Evolutionary conservation across 2,329 filamentous ascomycete species (phyloP).

Genomic region (Xylariaceae sp.): DNA sequence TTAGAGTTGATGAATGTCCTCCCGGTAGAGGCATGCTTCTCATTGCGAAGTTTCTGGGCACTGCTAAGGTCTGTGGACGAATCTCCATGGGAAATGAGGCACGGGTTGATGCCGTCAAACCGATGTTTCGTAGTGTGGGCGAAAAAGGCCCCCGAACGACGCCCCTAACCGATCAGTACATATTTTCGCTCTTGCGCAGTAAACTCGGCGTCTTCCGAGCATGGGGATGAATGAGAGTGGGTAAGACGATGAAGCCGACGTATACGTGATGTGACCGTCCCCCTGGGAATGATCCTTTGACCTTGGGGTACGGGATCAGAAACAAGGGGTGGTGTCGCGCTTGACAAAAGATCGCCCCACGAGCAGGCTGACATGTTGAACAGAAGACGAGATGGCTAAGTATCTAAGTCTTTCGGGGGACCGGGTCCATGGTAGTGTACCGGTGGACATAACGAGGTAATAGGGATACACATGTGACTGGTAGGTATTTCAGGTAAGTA

Average conservation of each 20-base stretch:
- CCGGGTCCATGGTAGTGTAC: slow-evolving; percentile 3
- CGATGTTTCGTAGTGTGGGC: slow-evolving; percentile 16
- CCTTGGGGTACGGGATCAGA: slow-evolving; percentile 10
- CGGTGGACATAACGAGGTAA: not conserved
- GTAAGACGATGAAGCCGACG: slow-evolving; percentile 36
- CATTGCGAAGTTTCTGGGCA: slow-evolving; percentile 29
- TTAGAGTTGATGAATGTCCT: slow-evolving; percentile 5
- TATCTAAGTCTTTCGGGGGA: not conserved
- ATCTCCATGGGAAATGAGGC: slow-evolving; percentile 31
- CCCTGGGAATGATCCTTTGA: slow-evolving; percentile 32
- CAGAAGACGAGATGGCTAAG: not conserved
- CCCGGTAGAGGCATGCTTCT: slow-evolving; percentile 26
- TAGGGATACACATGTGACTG: slow-evolving; percentile 3
- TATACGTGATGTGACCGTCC: slow-evolving; percentile 40
- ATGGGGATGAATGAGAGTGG: slow-evolving; percentile 19
- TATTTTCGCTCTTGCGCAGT: slow-evolving; percentile 31
- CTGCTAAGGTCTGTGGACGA: slow-evolving; percentile 32
- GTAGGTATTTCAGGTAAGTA: not conserved
- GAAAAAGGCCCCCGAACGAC: slow-evolving; percentile 30
- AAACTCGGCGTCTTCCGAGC: slow-evolving; percentile 21
- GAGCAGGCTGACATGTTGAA: slow-evolving; percentile 21
- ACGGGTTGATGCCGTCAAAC: slow-evolving; percentile 27
- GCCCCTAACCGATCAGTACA: slow-evolving; percentile 37
- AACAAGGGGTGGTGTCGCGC: slow-evolving; percentile 4
- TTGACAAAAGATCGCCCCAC: slow-evolving; percentile 13